Evolutionary conservation across 805 yeast species (phyloP), one percentile per base, ranked within the genome.

Genomic region (Starmerella etchellsii): DNA sequence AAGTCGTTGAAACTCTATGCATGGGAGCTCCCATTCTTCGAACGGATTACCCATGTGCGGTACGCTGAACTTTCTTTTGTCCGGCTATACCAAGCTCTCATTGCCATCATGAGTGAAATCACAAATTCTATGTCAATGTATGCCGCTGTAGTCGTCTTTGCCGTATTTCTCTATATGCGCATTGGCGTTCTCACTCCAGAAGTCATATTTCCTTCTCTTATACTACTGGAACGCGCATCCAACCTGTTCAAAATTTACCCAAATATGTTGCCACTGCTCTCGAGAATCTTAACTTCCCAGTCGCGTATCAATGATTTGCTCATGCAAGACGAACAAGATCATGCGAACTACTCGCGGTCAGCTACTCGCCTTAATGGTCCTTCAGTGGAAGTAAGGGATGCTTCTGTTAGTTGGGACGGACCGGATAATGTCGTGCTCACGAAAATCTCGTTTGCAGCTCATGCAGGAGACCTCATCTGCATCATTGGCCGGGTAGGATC

Each of bases 401-500:
- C 31, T n/a, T n/a, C 28, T n/a, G 14, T 29, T 24, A 13, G 38
- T 15, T 26, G 22, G 25, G 24, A 25, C 18, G 23, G 21, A 5
- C 95, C 85, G 6, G 36, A 19, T 8, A 27, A 74, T 37, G 66
- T 74, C 19, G 87, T 83, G 2, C 68, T 87, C 56, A 73, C 71
- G 43, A 64, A 76, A 53, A 73, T 82, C 41, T 74, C 78, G 53
- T 74, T 80, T 47, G 58, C 54, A 25, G 82, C 85, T 10, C 71
- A 65, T 45, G 83, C 83, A 60, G 94, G 94, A 41, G 78, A 81
- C 44, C 66, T 85, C 43, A 71, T 75, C 40, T 85, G 95, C 65
- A 70, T 85, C 50, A 85, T 85, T 35, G 95, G 95, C 28, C 74
- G 71, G 49, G 95, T 85, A 42, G 96, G 95, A 27, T 65, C 79